Evolutionary conservation across 2,329 filamentous ascomycete genomes (phyloP), one percentile per base, ranked within the genome.

Genomic region (Westerdykella sp.): DNA sequence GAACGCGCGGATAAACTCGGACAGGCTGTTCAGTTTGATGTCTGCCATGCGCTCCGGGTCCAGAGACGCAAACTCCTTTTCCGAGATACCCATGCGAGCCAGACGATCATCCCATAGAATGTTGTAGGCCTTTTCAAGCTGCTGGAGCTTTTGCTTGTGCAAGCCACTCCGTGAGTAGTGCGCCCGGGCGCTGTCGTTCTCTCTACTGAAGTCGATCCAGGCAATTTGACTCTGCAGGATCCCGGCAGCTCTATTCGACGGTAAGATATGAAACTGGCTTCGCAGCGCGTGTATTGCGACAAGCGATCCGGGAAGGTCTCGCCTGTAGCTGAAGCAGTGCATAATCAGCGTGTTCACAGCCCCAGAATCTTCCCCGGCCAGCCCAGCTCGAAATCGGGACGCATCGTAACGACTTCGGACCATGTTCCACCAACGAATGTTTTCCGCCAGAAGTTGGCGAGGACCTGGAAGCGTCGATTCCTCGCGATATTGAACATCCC

Each of bases 301-400:
- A 7, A 68, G 57, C 5, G 59, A 56, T n/a, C 64, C 65, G 12
- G 57, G 45, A 1, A 66, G 45, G 42, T 68, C 63, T 22, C 56
- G 48, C 15, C 47, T 51, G 34, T 57, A 62, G 46, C 59, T 60
- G 49, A 67, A 67, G 46, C 62, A 66, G 30, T 63, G 56, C 48
- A 66, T 50, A n/a, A 68, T 52, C 15, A 63, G 43, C 12, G 42
- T 44, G 9, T 44, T 50, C 14, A 65, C 51, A 5, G 59, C 60
- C 11, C 50, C 54, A 11, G 48, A 43, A 13, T 59, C 44, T n/a
- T 43, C 39, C 13, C 45, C 58, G 13, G 54, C 50, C 5, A 65
- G 47, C 2, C 60, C 61, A 11, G 51, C 51, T 1, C 47, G 48
- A 39, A 62, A 67, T 2, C 56, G 57, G 6, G 51, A 43, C 15